These are phyloP conservation scores for Beauveria brongniartii DNA, from an alignment of 2,329 filamentous ascomycete species.

Conservation along the genomic window DNA sequence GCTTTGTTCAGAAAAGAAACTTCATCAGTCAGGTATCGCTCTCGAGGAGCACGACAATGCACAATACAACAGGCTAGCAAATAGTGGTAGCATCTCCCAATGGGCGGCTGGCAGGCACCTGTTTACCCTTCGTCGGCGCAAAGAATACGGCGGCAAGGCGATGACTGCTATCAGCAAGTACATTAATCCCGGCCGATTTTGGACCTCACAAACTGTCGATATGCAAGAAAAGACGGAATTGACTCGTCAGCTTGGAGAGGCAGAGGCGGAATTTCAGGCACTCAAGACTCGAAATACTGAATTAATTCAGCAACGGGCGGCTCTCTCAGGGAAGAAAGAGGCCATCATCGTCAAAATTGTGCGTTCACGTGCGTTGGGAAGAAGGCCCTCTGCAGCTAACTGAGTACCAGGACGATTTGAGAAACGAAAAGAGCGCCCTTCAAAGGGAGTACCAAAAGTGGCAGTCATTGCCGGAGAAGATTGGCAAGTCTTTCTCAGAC, in stretches of 20 bases:
- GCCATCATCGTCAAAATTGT: constrained; percentile 23
- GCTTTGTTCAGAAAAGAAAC: constrained; percentile 65
- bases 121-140: constrained; percentile 61
- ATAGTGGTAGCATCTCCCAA: constrained; percentile 47
- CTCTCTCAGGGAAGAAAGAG: constrained; percentile 35
- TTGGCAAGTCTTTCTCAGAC: constrained; percentile 42
- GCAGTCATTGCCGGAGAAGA: constrained; percentile 60
- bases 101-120: constrained; percentile 62
- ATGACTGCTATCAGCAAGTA: constrained; percentile 59
- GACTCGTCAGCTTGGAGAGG: constrained; percentile 40
- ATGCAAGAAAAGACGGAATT: constrained; percentile 54
- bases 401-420: constrained; percentile 36
- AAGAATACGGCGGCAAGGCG: constrained; percentile 71
- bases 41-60: constrained; percentile 54
- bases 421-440: constrained; percentile 55
- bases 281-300: constrained; percentile 25
- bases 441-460: constrained; percentile 60
- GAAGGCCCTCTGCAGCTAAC: constrained; percentile 15
- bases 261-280: constrained; percentile 26
- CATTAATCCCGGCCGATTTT: constrained; percentile 55
- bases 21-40: constrained; percentile 62
- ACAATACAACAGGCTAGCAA: constrained; percentile 59
- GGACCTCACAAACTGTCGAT: constrained; percentile 73
- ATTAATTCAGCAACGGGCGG: constrained; percentile 20
- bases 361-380: constrained; percentile 13